Base-by-base conservation (phyloP, 345 rosid species). In the Cardamine occulta region DNA sequence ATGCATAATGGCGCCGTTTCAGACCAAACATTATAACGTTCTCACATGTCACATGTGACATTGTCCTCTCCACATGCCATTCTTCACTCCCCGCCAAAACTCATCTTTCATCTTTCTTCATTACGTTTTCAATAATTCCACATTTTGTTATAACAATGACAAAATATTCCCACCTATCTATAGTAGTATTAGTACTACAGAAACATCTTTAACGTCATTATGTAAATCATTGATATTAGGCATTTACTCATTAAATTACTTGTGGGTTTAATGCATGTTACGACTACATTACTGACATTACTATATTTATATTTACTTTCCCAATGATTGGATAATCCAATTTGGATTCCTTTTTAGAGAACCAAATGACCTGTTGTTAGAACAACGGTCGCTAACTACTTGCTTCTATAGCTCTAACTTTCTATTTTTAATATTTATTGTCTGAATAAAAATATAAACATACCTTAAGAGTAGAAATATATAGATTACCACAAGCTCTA, bases 41-140 rank as follows among this genome's bases (percentile, higher is more conserved):
- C 65, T 68, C 69, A 76, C 80, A 60, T 70, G 80, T 66, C 40
- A 26, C 74, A 75, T 75, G 79, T 68, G 73, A 75, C 63, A 29
- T 61, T 75, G 79, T 75, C 71, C 19, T 70, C 75, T 70, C 80
- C 76, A 77, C 80, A 77, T 77, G 80, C 59, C 54, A 34, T 63
- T 70, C 66, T 70, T 77, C 66, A 40, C 80, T 77, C 76, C 53
- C 60, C 1, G 59, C 71, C 80, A 77, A 75, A 68, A 29, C 24
- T 17, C 37, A 8, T 3, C 26, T 61, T 77, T 52, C 12, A 29
- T 59, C 14, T 51, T 66, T 52, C 56, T 60, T 31, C 63, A 42
- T 45, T 29, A 68, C 35, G 7, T 21, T 63, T 12, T 42, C 34
- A 32, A 77, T 77, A 44, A 77, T 70, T 70, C 52, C 23, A 74